phyloP scores from a whole-genome alignment of 257 asterid species.

The Hygrophila difformis region DNA sequence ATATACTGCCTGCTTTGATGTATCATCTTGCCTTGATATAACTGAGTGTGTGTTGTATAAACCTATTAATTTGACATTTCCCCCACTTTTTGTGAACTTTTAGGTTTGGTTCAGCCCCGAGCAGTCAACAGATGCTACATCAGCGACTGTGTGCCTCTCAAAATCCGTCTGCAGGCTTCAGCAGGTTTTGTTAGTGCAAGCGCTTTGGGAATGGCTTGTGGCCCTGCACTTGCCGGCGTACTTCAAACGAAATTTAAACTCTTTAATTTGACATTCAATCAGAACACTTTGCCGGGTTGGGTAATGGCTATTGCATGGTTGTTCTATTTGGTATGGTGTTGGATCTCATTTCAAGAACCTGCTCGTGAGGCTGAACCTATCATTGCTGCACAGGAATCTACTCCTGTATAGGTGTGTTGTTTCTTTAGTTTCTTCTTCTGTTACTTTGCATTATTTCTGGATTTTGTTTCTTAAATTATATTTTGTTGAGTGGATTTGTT shows the following conservation, averaged over 20 bases:
- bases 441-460: too few species aligned
- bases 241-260: slow-evolving; percentile 71
- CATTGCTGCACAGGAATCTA: too few species aligned
- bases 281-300: slow-evolving; percentile 94
- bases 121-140: slow-evolving; percentile 95
- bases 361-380: slow-evolving; percentile 34
- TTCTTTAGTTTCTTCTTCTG: too few species aligned
- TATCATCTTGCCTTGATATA: slow-evolving; percentile 2
- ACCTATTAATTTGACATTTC: slow-evolving; percentile 10
- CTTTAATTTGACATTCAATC: slow-evolving; percentile 64
- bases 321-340: slow-evolving; percentile 64
- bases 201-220: slow-evolving; percentile 99
- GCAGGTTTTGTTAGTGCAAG: slow-evolving; percentile 99
- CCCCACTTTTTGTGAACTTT: slow-evolving; percentile 20
- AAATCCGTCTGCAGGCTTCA: slow-evolving; percentile 88
- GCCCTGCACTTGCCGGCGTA: slow-evolving; percentile 93
- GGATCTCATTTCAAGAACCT: slow-evolving; percentile 87
- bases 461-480: too few species aligned
- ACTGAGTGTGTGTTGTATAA: slow-evolving; percentile 13
- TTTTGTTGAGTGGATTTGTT: too few species aligned
- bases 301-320: slow-evolving; percentile 88
- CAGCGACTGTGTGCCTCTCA: slow-evolving; percentile 94
- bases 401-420: too few species aligned
- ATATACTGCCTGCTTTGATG: slow-evolving; percentile 11
- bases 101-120: slow-evolving; percentile 96